phyloP scores from a whole-genome alignment of 371 early-diverging fungal genomes.

The Parasitella parasitica region DNA sequence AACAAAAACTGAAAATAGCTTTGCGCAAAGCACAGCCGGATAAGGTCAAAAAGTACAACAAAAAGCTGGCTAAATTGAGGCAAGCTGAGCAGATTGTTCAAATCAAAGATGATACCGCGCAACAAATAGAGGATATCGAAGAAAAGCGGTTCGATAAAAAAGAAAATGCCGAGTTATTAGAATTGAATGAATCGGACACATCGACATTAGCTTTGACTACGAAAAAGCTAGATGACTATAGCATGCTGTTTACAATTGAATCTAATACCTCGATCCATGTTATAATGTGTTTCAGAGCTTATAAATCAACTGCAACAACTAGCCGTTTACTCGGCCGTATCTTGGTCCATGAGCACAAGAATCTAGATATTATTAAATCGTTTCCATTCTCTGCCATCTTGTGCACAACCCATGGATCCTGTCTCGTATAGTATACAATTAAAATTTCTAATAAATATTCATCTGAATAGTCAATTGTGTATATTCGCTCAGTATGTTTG shows the following conservation, averaged over 20 bases:
- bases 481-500: no score
- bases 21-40: conserved; percentile 83
- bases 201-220: not conserved
- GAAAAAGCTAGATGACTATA: conserved; percentile 3
- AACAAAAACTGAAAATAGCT: conserved; percentile 97
- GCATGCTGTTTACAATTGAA: not conserved
- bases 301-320: not conserved
- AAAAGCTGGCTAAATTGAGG: conserved; percentile 62
- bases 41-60: conserved; percentile 81
- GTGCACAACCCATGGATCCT: conserved; percentile 1
- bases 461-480: no score
- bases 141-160: not conserved
- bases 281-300: conserved; percentile 1
- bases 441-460: no score
- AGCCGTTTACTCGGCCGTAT: conserved; percentile 5
- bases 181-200: not conserved
- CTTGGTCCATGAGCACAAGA: conserved; percentile 14
- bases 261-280: conserved; percentile 7
- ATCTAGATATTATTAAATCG: conserved; percentile 5
- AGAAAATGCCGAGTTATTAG: conserved; percentile 15
- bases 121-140: not conserved
- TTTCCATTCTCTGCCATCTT: conserved; percentile 6
- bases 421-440: not conserved
- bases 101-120: not conserved
- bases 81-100: not conserved